Conservation (phyloP, 768 basidiomycete species). For the Rhizopogon vinicolor region DNA sequence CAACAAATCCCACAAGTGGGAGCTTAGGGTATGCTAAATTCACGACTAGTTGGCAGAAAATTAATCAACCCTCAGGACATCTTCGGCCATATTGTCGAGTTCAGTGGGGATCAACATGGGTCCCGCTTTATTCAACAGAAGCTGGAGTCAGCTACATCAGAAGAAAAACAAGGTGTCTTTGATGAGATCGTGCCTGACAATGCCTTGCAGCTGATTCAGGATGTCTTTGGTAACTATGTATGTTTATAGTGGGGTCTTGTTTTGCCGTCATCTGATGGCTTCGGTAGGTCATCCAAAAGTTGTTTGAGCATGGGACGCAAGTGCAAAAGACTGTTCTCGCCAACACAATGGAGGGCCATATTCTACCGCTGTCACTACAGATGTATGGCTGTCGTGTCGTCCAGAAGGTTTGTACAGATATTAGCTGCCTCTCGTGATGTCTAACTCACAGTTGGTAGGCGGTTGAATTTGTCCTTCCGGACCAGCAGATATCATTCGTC, state of each 20-base stretch:
- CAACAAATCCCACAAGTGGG: constrained; percentile 78
- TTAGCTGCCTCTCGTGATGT: not conserved
- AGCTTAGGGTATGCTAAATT: constrained; percentile 53
- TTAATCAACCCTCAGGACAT: constrained; percentile 60
- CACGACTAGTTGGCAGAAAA: not conserved
- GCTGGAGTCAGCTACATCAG: constrained; percentile 68
- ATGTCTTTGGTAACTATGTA: constrained; percentile 97
- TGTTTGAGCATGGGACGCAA: constrained; percentile 83
- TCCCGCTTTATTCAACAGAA: constrained; percentile 96
- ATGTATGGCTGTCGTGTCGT: constrained; percentile 97
- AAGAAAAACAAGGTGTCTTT: constrained; percentile 77
- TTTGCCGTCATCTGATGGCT: constrained; percentile 7
- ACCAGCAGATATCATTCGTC: constrained; percentile 74
- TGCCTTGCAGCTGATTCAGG: constrained; percentile 73
- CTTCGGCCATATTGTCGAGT: constrained; percentile 81
- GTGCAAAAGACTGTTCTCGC: constrained; percentile 69
- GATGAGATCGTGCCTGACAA: constrained; percentile 83
- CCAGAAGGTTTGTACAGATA: constrained; percentile 61
- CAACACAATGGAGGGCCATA: constrained; percentile 70
- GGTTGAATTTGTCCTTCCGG: constrained; percentile 73
- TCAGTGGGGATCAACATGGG: constrained; percentile 93
- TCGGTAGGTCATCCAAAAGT: constrained; percentile 82
- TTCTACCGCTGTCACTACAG: constrained; percentile 74
- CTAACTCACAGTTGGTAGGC: constrained; percentile 46
- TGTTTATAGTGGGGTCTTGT: constrained; percentile 19